These are phyloP conservation scores for Tetrapisispora pingtungensis DNA, from an alignment of 805 yeast species.

Conservation along the genomic window DNA sequence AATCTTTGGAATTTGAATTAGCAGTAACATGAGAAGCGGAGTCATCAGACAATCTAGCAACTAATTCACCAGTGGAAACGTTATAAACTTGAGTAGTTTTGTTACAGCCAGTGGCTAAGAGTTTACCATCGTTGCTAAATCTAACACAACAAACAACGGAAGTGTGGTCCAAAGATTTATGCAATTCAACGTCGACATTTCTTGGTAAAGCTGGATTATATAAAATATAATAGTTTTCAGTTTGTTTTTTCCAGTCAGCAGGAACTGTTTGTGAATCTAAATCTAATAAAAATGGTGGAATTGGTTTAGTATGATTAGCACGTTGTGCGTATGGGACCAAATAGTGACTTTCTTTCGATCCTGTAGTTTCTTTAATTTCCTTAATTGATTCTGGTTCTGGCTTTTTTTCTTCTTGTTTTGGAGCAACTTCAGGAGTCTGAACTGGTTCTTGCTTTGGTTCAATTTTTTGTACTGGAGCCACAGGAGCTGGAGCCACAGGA, in stretches of 20 bases:
- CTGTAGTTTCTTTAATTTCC: conserved; percentile 2
- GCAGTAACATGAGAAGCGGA: conserved; percentile 30
- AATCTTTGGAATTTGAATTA: not conserved
- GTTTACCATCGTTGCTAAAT: conserved; percentile 84
- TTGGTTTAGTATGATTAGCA: conserved; percentile 53
- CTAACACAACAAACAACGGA: conserved; percentile 96
- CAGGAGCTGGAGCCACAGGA: conserved; percentile 11
- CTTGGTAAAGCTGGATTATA: conserved; percentile 81
- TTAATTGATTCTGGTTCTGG: conserved; percentile 7
- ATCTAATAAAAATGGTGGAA: conserved; percentile 72
- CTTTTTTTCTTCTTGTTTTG: not conserved
- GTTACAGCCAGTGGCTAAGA: conserved; percentile 93
- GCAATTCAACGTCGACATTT: conserved; percentile 72
- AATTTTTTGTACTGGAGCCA: conserved; percentile 6
- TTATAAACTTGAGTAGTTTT: conserved; percentile 90
- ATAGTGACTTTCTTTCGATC: conserved; percentile 17
- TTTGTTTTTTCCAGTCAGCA: conserved; percentile 70
- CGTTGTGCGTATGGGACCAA: conserved; percentile 33
- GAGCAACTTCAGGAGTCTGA: not conserved
- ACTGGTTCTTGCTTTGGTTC: conserved; percentile 4
- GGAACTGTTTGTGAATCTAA: conserved; percentile 71
- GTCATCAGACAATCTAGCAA: conserved; percentile 82
- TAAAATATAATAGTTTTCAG: conserved; percentile 75
- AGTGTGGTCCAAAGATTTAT: conserved; percentile 83
- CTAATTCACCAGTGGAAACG: conserved; percentile 82